Percentiles rank a stretch among this genome's conserved stretches.
Evolutionary conservation across 2,329 filamentous ascomycete species (phyloP).

Genomic region (Cephalotrichum gorgonifer): DNA sequence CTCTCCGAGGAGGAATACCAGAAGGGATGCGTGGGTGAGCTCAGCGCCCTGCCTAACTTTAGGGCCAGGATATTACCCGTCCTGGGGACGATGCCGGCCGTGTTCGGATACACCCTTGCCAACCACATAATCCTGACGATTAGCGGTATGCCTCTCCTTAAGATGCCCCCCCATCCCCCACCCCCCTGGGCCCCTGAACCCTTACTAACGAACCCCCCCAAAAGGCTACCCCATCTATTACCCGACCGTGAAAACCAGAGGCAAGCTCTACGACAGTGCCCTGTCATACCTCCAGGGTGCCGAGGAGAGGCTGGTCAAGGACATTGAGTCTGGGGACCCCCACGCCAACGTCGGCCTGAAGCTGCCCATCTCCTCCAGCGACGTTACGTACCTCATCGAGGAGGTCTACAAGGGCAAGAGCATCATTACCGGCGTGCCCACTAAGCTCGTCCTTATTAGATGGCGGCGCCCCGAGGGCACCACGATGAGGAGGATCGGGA

Average conservation of each 20-base stretch:
- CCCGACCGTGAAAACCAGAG: slow-evolving; percentile 66
- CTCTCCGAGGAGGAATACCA: slow-evolving; percentile 78
- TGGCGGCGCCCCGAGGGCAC: slow-evolving; percentile 60
- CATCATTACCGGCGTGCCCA: slow-evolving; percentile 70
- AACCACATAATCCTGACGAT: slow-evolving; percentile 87
- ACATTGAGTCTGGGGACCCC: slow-evolving; percentile 22
- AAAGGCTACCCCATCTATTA: slow-evolving; percentile 80
- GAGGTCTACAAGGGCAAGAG: slow-evolving; percentile 82
- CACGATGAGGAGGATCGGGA: slow-evolving; percentile 50
- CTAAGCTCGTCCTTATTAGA: slow-evolving; percentile 65
- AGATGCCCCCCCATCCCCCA: not conserved
- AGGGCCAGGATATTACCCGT: slow-evolving; percentile 91
- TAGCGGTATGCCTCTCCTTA: slow-evolving; percentile 30
- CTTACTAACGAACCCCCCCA: slow-evolving; percentile 1
- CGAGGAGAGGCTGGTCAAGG: slow-evolving; percentile 64
- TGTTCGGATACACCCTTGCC: slow-evolving; percentile 84
- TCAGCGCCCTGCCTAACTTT: slow-evolving; percentile 86
- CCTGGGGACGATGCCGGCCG: slow-evolving; percentile 90
- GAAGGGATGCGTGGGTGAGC: slow-evolving; percentile 76
- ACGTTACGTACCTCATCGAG: slow-evolving; percentile 81
- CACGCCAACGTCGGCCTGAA: slow-evolving; percentile 57
- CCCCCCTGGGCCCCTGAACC: not conserved
- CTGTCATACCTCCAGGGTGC: slow-evolving; percentile 63
- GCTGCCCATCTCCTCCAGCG: slow-evolving; percentile 65
- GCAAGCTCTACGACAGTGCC: slow-evolving; percentile 87